phyloP scores from a whole-genome alignment of 768 basidiomycete species.

The Kwoniella dendrophila region DNA sequence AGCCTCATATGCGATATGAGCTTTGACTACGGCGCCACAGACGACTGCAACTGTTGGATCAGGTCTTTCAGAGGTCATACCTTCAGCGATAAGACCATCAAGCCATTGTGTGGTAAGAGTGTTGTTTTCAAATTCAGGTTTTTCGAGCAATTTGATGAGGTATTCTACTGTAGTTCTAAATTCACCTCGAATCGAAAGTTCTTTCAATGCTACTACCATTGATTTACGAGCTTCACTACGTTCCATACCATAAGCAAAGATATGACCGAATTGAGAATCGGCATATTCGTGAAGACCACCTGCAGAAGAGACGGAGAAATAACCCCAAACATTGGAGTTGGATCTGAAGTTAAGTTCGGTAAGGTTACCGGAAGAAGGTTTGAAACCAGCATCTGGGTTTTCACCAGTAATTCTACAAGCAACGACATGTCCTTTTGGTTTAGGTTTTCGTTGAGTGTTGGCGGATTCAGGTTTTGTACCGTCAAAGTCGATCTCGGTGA shows the following conservation, averaged over 20 bases:
- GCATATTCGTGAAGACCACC: constrained; percentile 99
- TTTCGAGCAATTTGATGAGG: constrained; percentile 93
- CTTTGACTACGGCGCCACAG: constrained; percentile 94
- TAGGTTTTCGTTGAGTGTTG: constrained; percentile 88
- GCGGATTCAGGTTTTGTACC: constrained; percentile 85
- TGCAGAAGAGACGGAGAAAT: constrained; percentile 93
- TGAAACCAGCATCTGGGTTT: constrained; percentile 99
- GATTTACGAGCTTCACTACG: constrained; percentile 94
- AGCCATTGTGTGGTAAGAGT: constrained; percentile 99
- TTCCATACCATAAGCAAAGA: constrained; percentile 97
- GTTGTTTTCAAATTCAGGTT: constrained; percentile 95
- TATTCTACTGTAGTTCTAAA: constrained; percentile 99
- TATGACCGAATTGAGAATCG: constrained; percentile 98
- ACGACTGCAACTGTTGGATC: constrained; percentile 90
- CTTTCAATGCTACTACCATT: constrained; percentile 98
- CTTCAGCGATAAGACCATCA: constrained; percentile 93
- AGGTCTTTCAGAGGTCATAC: constrained; percentile 94
- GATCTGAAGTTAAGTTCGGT: constrained; percentile 99
- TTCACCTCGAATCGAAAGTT: constrained; percentile 96
- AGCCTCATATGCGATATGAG: constrained; percentile 82
- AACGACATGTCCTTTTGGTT: constrained; percentile 96
- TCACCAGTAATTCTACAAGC: constrained; percentile 99
- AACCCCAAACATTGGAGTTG: constrained; percentile 99
- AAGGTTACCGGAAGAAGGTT: constrained; percentile 93
- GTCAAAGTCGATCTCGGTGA: constrained; percentile 95